Conservation (phyloP, 441 rosid genomes). For the Omphalea diandra region DNA sequence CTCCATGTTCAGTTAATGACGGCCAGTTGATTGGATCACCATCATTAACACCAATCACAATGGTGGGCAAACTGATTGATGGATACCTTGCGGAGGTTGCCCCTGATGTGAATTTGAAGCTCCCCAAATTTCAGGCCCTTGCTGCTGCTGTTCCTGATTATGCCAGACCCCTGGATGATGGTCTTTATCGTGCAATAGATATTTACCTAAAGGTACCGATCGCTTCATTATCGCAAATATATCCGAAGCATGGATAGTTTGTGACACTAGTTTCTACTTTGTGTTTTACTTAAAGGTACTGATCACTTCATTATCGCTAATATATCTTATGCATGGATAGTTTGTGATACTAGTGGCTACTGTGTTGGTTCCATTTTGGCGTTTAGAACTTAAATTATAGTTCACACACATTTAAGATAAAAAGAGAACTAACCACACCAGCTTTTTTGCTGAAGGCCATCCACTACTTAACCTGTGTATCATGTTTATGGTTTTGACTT, state of each 20-base stretch:
- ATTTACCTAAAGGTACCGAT: slow-evolving; percentile 81
- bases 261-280: slow-evolving; percentile 6
- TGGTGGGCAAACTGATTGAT: slow-evolving; percentile 86
- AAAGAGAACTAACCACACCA: slow-evolving; percentile 1
- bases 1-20: slow-evolving; percentile 81
- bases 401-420: background rate
- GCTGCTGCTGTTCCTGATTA: slow-evolving; percentile 90
- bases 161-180: slow-evolving; percentile 88
- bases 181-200: slow-evolving; percentile 95
- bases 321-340: background rate
- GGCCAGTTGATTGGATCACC: slow-evolving; percentile 85
- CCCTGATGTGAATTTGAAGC: slow-evolving; percentile 87
- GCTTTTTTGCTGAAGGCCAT: background rate
- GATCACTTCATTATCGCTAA: background rate
- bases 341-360: slow-evolving; percentile 9
- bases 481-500: background rate
- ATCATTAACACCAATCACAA: slow-evolving; percentile 73
- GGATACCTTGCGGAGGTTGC: slow-evolving; percentile 99
- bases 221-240: background rate
- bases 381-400: background rate
- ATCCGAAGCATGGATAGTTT: slow-evolving; percentile 10
- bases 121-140: slow-evolving; percentile 87
- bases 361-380: slow-evolving; percentile 20
- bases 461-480: background rate
- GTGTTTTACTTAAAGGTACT: slow-evolving; percentile 90